Conservation (phyloP, 306 rosid species). For the Corylus avellana region DNA sequence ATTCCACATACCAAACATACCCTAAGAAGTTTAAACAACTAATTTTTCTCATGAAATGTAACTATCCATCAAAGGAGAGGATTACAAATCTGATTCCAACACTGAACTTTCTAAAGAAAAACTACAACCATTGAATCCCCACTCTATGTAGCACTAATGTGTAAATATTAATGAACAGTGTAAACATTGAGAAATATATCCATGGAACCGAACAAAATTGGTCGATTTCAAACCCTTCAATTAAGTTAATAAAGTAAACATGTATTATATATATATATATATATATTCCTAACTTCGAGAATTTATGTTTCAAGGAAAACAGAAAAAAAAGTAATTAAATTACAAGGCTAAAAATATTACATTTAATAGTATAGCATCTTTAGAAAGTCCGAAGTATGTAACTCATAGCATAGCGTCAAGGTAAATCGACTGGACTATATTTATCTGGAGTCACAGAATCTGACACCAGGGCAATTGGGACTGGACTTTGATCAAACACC, state of each 20-base stretch:
- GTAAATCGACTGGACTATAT: background rate
- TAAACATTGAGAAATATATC: background rate
- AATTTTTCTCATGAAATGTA: background rate
- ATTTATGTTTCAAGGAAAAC: background rate
- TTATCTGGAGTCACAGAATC: background rate
- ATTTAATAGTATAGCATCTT: background rate
- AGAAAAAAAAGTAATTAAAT: background rate
- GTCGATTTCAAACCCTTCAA: background rate
- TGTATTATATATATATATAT: background rate
- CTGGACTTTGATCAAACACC: background rate
- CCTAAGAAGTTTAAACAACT: slow-evolving; percentile 4
- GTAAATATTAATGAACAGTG: background rate
- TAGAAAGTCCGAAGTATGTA: background rate
- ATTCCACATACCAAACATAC: no score
- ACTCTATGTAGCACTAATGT: background rate
- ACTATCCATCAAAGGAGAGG: slow-evolving; percentile 9
- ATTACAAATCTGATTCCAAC: background rate
- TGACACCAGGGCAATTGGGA: background rate
- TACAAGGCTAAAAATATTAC: background rate
- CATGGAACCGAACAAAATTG: background rate
- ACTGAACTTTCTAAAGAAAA: slow-evolving; percentile 1
- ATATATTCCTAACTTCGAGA: background rate
- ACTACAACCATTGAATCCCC: slow-evolving; percentile 4
- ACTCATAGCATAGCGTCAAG: background rate
- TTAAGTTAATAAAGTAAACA: background rate